Evolutionary conservation across 345 rosid species (phyloP).

Genomic region (Eutrema yunnanense): DNA sequence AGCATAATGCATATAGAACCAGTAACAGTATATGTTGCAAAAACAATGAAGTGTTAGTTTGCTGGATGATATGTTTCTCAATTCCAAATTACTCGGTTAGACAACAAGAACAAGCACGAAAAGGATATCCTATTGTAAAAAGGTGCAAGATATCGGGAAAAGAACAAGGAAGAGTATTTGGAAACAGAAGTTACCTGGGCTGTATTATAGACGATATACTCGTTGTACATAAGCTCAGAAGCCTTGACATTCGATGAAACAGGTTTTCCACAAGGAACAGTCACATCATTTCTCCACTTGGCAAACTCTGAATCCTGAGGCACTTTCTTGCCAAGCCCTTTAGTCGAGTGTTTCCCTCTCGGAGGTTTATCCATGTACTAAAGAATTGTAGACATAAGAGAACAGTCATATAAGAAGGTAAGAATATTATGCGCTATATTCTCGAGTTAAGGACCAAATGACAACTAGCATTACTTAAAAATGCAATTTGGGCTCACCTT

Average conservation of each 20-base stretch:
- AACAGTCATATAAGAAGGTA: background rate
- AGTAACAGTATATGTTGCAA: background rate
- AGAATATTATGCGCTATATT: background rate
- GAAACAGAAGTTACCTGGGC: slow-evolving; percentile 59
- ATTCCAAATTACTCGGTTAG: background rate
- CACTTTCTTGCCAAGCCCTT: slow-evolving; percentile 85
- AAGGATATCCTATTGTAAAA: background rate
- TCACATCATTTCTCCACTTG: slow-evolving; percentile 79
- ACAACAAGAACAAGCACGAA: background rate
- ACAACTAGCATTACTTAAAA: background rate
- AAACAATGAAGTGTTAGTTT: background rate
- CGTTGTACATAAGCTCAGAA: slow-evolving; percentile 91
- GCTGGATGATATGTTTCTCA: background rate
- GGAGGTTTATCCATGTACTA: slow-evolving; percentile 91
- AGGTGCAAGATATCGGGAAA: background rate
- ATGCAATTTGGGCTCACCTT: slow-evolving; percentile 43
- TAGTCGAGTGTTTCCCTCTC: slow-evolving; percentile 84
- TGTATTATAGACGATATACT: slow-evolving; percentile 81
- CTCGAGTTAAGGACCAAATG: background rate
- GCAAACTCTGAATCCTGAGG: slow-evolving; percentile 70
- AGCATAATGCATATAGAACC: background rate
- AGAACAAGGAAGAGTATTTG: background rate
- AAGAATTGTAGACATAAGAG: background rate
- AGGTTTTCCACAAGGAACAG: slow-evolving; percentile 92
- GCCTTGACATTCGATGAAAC: slow-evolving; percentile 61